Percentiles rank a stretch among this genome's conserved stretches.
Conservation (phyloP, 2,329 filamentous ascomycete genomes). For the Aspergillus unguis region DNA sequence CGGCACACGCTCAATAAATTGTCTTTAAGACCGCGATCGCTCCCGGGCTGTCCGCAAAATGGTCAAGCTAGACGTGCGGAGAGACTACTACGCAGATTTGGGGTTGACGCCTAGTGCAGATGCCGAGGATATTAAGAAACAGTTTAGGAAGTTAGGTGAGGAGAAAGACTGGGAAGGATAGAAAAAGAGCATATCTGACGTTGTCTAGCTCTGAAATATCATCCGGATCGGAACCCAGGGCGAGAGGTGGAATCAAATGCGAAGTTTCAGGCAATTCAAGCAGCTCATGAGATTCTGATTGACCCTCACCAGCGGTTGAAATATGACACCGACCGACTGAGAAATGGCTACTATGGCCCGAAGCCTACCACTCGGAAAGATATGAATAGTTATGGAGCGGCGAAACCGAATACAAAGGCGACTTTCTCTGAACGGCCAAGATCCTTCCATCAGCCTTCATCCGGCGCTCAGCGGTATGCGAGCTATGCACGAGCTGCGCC, state of each 20-base stretch:
- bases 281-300: conserved; percentile 73
- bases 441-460: conserved; percentile 31
- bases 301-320: conserved; percentile 57
- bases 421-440: conserved; percentile 18
- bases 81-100: conserved; percentile 83
- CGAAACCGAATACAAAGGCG: conserved; percentile 25
- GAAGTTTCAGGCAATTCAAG: conserved; percentile 82
- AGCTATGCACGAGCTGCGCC: conserved; percentile 40
- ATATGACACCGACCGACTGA: conserved; percentile 61
- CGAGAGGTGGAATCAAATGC: conserved; percentile 74
- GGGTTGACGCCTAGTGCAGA: conserved; percentile 67
- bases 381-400: conserved; percentile 22
- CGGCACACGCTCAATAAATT: conserved; percentile 11
- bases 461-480: conserved; percentile 40
- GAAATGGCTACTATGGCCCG: conserved; percentile 43
- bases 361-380: conserved; percentile 30
- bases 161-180: not conserved
- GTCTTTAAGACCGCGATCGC: conserved; percentile 5
- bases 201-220: conserved; percentile 69
- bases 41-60: conserved; percentile 45
- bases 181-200: conserved; percentile 9
- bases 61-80: conserved; percentile 65
- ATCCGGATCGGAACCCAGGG: conserved; percentile 85
- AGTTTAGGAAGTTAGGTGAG: conserved; percentile 77
- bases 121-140: conserved; percentile 74